Evolutionary conservation across 2,329 filamentous ascomycete species (phyloP).

Genomic region (Penicillium sp.): DNA sequence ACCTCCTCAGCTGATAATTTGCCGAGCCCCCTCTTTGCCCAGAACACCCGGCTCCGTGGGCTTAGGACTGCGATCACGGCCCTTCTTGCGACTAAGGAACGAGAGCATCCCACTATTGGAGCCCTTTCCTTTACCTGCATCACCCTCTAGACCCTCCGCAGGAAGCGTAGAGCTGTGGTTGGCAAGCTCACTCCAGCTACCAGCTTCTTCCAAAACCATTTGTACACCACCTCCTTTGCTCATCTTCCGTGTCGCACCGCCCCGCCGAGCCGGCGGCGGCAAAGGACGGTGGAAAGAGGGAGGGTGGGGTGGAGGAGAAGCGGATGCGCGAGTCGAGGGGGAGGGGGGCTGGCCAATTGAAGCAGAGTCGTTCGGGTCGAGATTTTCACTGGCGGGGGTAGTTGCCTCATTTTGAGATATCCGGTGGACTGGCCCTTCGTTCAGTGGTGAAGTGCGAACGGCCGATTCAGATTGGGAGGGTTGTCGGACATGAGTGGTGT

Average conservation of each 20-base stretch:
- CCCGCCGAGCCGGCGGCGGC: conserved; percentile 46
- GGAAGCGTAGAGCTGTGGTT: conserved; percentile 76
- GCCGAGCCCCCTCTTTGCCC: conserved; percentile 89
- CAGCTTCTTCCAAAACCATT: conserved; percentile 83
- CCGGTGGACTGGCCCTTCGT: conserved; percentile 1
- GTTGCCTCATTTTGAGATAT: conserved; percentile 16
- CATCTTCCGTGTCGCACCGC: conserved; percentile 66
- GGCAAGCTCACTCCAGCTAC: conserved; percentile 88
- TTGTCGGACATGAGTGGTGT: conserved; percentile 35
- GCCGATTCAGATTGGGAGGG: conserved; percentile 37
- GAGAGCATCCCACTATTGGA: conserved; percentile 76
- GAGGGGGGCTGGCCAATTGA: conserved; percentile 25
- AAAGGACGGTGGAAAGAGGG: conserved; percentile 43
- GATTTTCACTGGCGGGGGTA: conserved; percentile 28
- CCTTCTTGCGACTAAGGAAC: conserved; percentile 86
- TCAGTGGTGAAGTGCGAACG: conserved; percentile 29
- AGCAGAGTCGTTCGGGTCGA: conserved; percentile 26
- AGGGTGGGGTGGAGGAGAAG: conserved; percentile 28
- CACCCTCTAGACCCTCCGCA: conserved; percentile 57
- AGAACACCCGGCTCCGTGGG: conserved; percentile 90
- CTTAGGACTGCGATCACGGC: conserved; percentile 86
- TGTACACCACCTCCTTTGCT: conserved; percentile 83
- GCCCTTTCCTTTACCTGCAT: conserved; percentile 46
- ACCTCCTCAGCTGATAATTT: conserved; percentile 65
- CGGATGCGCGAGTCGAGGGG: conserved; percentile 27